Evolutionary conservation across 768 basidiomycete species (phyloP), one percentile per base, ranked within the genome.

Genomic region (Suillus fuscotomentosus): DNA sequence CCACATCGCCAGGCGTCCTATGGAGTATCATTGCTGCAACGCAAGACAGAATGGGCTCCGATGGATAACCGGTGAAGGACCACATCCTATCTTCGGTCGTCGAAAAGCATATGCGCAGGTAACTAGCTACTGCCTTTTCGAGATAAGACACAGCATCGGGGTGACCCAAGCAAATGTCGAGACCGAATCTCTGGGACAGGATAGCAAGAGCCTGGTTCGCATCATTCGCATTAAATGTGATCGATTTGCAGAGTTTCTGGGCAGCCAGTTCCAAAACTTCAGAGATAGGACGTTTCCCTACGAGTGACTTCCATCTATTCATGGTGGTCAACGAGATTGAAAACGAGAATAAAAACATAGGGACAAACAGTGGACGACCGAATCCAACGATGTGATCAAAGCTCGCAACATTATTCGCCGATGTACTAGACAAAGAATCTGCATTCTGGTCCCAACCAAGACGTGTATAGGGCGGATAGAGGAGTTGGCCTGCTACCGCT

Each of bases 41-140:
- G 20, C 57, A 68, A 1, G 70, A 70, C 31, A 70, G n/a, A 17
- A 68, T 31, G 11, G 69, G 67, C 36, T 71, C 69, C 14, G 67
- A 70, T 15, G 70, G 65, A 47, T 69, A 68, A 14, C 34, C 51
- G 10, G 70, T 66, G 20, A 63, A 68, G 22, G 55, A 42, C 67
- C 70, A 62, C 14, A 45, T 38, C 20, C 65, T 60, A 39, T 67
- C 63, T 51, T 47, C 9, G 5, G 64, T 67, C 1, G 55, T 67
- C 34, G 39, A 31, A 34, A 59, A 63, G 31, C 66, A 71, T 13
- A 67, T 42, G 1, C 62, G 66, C 2, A 66, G 61, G 31, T 71
- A 61, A 31, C 68, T 69, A 34, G 64, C 64, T 4, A 69, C 62
- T 2, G 36, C 60, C 0, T 22, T n/a, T 56, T 55, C 65, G 2